A percentile compares a stretch with the other conserved stretches of the same genome.
These are phyloP conservation scores for Prillingera fragicola DNA, from an alignment of 1,284 basidiomycete genomes.

Conservation along the genomic window DNA sequence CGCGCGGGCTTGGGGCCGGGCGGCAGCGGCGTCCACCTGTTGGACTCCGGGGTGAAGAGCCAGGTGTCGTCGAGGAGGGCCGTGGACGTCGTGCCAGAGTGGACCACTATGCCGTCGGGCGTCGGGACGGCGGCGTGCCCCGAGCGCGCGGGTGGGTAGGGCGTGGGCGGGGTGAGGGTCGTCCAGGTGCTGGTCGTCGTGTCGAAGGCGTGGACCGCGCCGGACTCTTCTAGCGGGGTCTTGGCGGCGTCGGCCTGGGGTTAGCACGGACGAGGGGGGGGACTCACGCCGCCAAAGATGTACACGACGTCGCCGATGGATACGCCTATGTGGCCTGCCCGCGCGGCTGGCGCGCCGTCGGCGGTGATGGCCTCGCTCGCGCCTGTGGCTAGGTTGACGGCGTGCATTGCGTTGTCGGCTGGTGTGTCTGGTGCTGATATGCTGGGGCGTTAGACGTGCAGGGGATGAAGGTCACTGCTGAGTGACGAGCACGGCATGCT, in stretches of 20 bases:
- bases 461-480: too few relatives aligned
- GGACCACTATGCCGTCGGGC: constrained; percentile 16
- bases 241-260: constrained; percentile 25
- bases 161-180: constrained; percentile 5
- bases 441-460: too few relatives aligned
- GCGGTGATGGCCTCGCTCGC: constrained; percentile 14
- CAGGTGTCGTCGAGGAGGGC: constrained; percentile 26
- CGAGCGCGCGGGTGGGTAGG: constrained; percentile 16
- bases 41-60: constrained; percentile 18
- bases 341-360: constrained; percentile 18
- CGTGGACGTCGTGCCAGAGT: constrained; percentile 26
- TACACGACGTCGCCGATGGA: constrained; percentile 20
- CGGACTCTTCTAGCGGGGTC: constrained; percentile 24
- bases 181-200: constrained; percentile 17
- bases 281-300: constrained; percentile 32
- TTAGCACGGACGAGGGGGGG: not conserved
- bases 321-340: constrained; percentile 28
- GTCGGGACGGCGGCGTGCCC: constrained; percentile 22
- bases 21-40: constrained; percentile 15
- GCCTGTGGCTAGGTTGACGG: constrained; percentile 21
- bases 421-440: constrained; percentile 24
- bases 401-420: constrained; percentile 25
- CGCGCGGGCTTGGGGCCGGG: constrained; percentile 25
- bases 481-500: too few relatives aligned
- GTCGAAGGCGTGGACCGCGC: constrained; percentile 23